Conservation (phyloP, 345 rosid species). For the Erodium maritimum region DNA sequence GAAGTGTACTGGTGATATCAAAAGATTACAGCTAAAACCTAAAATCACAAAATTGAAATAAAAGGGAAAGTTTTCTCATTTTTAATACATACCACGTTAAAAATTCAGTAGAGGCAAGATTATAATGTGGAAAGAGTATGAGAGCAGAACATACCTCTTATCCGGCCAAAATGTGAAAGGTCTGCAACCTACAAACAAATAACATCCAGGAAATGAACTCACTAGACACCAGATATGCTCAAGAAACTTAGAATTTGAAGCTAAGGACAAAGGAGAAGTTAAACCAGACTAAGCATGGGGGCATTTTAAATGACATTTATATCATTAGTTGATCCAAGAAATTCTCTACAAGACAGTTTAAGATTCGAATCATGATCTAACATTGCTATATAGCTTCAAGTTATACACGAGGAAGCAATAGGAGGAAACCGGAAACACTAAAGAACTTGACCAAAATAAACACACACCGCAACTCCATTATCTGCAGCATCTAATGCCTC, state of each 20-base stretch:
- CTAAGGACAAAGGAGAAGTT: too few species aligned
- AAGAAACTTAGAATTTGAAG: background rate
- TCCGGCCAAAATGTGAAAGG: slow-evolving; percentile 78
- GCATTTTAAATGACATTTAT: too few species aligned
- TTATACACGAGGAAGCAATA: too few species aligned
- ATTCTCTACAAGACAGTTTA: too few species aligned
- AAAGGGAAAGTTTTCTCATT: too few species aligned
- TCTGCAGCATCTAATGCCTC: slow-evolving; percentile 71
- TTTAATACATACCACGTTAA: background rate
- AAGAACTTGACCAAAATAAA: background rate
- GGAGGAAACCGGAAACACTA: background rate
- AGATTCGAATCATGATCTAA: too few species aligned
- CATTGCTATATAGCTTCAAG: too few species aligned
- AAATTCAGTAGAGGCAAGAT: background rate
- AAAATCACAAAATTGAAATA: slow-evolving; percentile 3
- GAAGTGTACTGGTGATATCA: slow-evolving; percentile 2
- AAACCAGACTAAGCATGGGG: too few species aligned
- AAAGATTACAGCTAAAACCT: background rate
- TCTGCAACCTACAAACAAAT: slow-evolving; percentile 40
- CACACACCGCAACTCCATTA: slow-evolving; percentile 51
- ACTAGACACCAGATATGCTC: background rate
- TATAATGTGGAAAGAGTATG: background rate
- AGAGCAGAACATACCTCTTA: slow-evolving; percentile 44
- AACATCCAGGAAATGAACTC: background rate
- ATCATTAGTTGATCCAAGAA: too few species aligned